Percentiles rank a stretch among this genome's conserved stretches.
These are phyloP conservation scores for Fusarium sp. DNA, from an alignment of 2,329 filamentous ascomycete species.

Conservation along the genomic window DNA sequence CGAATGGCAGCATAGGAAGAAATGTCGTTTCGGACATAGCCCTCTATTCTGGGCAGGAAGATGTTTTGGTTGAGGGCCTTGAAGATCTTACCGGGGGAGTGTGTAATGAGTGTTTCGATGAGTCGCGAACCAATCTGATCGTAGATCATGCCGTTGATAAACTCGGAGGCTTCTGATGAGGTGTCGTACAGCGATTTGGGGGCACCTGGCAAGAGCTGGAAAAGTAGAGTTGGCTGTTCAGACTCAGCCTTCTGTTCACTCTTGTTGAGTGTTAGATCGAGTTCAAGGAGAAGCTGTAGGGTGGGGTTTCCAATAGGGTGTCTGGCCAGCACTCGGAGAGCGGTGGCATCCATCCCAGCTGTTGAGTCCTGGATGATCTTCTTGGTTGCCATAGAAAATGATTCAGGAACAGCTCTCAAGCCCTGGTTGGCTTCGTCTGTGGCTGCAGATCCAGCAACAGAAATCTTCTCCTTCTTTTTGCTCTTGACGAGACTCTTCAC, in stretches of 20 bases:
- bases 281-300: slow-evolving; percentile 87
- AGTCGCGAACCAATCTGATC: slow-evolving; percentile 91
- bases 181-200: slow-evolving; percentile 77
- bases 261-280: slow-evolving; percentile 83
- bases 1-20: slow-evolving; percentile 89
- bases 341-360: slow-evolving; percentile 79
- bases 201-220: slow-evolving; percentile 81
- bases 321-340: slow-evolving; percentile 84
- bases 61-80: slow-evolving; percentile 85
- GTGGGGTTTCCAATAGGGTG: slow-evolving; percentile 94
- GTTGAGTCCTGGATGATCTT: slow-evolving; percentile 86
- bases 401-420: slow-evolving; percentile 76
- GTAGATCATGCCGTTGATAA: slow-evolving; percentile 89
- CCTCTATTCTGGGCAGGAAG: slow-evolving; percentile 83
- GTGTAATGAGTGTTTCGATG: slow-evolving; percentile 85
- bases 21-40: slow-evolving; percentile 87
- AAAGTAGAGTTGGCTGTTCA: slow-evolving; percentile 70
- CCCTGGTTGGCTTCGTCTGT: slow-evolving; percentile 60
- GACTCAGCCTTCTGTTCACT: slow-evolving; percentile 57
- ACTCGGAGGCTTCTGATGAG: slow-evolving; percentile 77
- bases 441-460: slow-evolving; percentile 67
- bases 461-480: slow-evolving; percentile 89
- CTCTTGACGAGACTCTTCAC: slow-evolving; percentile 85
- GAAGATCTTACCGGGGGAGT: slow-evolving; percentile 89
- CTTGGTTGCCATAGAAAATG: slow-evolving; percentile 80